These are phyloP conservation scores for Iris macrosiphon DNA, from an alignment of 106 monocot genomes.

Conservation along the genomic window DNA sequence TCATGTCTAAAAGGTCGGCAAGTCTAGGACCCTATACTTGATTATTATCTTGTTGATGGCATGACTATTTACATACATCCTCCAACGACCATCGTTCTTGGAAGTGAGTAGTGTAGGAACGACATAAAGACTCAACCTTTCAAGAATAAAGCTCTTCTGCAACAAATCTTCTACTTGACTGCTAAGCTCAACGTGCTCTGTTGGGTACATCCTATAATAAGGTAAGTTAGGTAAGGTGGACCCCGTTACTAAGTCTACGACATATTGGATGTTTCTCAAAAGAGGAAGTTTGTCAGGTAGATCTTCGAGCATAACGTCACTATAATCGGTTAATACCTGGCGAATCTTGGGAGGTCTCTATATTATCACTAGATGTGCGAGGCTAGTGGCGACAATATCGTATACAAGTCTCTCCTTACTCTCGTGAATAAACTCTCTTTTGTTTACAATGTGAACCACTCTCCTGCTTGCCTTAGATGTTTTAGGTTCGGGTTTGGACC, in stretches of 20 bases:
- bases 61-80: not conserved
- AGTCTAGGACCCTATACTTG: not conserved
- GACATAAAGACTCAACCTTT: conserved; percentile 10
- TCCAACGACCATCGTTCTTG: conserved; percentile 1
- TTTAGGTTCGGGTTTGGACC: not conserved
- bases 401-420: not conserved
- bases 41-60: not conserved
- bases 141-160: not conserved
- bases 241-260: not conserved
- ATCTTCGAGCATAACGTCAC: conserved; percentile 2
- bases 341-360: not conserved
- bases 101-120: conserved; percentile 10
- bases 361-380: no score
- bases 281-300: conserved; percentile 1
- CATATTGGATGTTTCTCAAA: conserved; percentile 7
- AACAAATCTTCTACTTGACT: not conserved
- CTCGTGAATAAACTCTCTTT: not conserved
- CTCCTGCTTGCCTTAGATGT: no score
- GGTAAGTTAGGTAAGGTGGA: conserved; percentile 8
- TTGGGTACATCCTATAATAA: conserved; percentile 1
- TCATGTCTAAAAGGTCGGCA: not conserved
- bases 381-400: not conserved
- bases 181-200: not conserved
- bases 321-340: not conserved
- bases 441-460: not conserved